Conservation (phyloP, 2,329 filamentous ascomycete genomes). For the Trichoderma cornu-damae region DNA sequence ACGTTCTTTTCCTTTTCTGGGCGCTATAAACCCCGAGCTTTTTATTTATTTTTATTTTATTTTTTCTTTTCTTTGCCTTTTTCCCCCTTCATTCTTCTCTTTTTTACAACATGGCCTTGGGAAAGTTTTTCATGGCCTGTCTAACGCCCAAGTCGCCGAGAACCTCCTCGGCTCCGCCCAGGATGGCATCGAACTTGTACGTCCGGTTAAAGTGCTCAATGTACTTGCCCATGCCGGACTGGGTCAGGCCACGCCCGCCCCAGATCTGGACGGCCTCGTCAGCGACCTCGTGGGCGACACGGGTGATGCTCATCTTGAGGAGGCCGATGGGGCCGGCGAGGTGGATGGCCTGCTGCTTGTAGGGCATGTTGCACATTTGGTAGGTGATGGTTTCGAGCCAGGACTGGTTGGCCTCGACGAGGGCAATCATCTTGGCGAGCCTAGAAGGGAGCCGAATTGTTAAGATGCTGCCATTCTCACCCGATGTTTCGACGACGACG, state of each 20-base stretch:
- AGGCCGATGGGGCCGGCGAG: conserved; percentile 77
- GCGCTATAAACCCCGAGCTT: neutral
- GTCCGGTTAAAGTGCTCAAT: conserved; percentile 82
- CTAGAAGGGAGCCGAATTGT: conserved; percentile 32
- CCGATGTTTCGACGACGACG: too few species aligned
- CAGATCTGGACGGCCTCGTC: conserved; percentile 83
- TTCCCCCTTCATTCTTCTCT: neutral
- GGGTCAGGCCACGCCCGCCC: conserved; percentile 73
- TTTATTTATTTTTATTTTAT: too few species aligned
- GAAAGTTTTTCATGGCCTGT: conserved; percentile 79
- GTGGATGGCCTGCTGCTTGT: conserved; percentile 67
- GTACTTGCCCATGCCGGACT: conserved; percentile 74
- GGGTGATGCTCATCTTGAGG: conserved; percentile 72
- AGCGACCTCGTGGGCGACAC: conserved; percentile 74
- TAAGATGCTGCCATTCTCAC: too few species aligned
- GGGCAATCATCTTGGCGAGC: conserved; percentile 80
- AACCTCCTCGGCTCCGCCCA: conserved; percentile 80
- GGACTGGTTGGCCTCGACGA: conserved; percentile 74
- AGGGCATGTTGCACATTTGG: conserved; percentile 83
- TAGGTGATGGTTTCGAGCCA: conserved; percentile 82
- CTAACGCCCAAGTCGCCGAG: conserved; percentile 74
- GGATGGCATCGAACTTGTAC: conserved; percentile 74
- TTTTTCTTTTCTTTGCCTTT: too few species aligned
- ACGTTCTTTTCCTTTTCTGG: neutral
- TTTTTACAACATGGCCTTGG: conserved; percentile 70